A percentile compares a stretch with the other conserved stretches of the same genome.
phyloP scores from a whole-genome alignment of 129 eudicot species.

The Arctium lappa region DNA sequence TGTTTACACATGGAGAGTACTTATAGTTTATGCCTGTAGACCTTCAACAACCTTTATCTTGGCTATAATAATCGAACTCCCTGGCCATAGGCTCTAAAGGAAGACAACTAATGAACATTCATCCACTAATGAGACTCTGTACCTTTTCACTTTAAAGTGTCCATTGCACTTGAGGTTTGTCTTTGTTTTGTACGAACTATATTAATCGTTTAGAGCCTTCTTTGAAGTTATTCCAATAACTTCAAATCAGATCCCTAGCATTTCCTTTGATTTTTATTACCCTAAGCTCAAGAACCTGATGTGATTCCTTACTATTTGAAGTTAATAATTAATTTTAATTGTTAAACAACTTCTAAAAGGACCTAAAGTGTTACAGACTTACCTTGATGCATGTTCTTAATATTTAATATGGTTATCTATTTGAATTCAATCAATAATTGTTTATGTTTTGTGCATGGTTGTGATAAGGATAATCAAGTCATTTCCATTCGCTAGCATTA shows the following conservation, averaged over 20 bases:
- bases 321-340: no score
- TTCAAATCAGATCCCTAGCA: neutral
- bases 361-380: no score
- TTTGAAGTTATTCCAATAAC: neutral
- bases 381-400: no score
- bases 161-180: neutral
- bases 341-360: no score
- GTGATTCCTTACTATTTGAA: no score
- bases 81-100: neutral
- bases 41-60: neutral
- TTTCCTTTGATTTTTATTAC: no score
- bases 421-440: neutral
- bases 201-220: neutral
- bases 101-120: neutral
- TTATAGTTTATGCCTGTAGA: neutral
- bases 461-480: neutral
- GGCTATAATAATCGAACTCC: neutral
- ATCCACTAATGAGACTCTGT: no score
- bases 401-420: neutral
- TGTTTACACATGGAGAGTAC: neutral
- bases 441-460: neutral
- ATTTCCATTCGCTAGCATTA: neutral
- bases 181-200: neutral
- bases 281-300: no score
- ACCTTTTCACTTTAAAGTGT: no score